Percentiles rank a stretch among this genome's conserved stretches.
These are phyloP conservation scores for Colletotrichum sojae DNA, from an alignment of 2,329 filamentous ascomycete genomes.

Conservation along the genomic window DNA sequence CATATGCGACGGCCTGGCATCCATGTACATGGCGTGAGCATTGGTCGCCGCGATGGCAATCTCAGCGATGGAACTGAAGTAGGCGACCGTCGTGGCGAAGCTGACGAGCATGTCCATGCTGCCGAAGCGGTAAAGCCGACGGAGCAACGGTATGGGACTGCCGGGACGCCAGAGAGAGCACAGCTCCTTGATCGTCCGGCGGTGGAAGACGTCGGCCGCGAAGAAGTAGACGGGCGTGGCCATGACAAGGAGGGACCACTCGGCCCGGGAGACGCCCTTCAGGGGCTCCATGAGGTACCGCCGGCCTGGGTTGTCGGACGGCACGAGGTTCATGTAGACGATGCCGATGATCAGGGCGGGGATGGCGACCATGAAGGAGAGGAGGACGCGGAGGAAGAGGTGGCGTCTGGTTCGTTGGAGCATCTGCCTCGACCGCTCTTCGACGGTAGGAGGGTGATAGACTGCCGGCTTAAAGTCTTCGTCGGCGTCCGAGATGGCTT, in stretches of 20 bases:
- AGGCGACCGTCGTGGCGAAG: slow-evolving; percentile 32
- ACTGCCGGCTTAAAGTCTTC: slow-evolving; percentile 64
- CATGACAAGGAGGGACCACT: slow-evolving; percentile 74
- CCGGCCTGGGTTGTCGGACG: slow-evolving; percentile 59
- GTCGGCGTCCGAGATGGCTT: slow-evolving; percentile 62
- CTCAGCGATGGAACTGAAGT: slow-evolving; percentile 66
- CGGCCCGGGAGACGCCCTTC: slow-evolving; percentile 59
- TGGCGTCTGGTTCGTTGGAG: slow-evolving; percentile 67
- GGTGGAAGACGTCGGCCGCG: slow-evolving; percentile 73
- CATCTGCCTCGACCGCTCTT: slow-evolving; percentile 72
- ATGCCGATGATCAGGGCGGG: slow-evolving; percentile 75
- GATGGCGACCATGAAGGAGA: slow-evolving; percentile 69
- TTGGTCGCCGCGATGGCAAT: slow-evolving; percentile 58
- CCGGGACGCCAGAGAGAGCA: slow-evolving; percentile 54
- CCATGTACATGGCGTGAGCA: not conserved
- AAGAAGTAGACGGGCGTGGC: slow-evolving; percentile 75
- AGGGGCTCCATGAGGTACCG: slow-evolving; percentile 51
- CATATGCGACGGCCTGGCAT: slow-evolving; percentile 25
- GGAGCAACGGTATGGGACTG: not conserved
- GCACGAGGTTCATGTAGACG: slow-evolving; percentile 74
- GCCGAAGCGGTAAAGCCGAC: slow-evolving; percentile 30
- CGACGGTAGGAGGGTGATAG: slow-evolving; percentile 71
- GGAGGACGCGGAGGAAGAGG: slow-evolving; percentile 66
- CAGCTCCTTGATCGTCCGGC: slow-evolving; percentile 70
- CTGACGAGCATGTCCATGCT: slow-evolving; percentile 56